phyloP scores from a whole-genome alignment of 176 grass and related monocot genomes.

The Zoysia pacifica region DNA sequence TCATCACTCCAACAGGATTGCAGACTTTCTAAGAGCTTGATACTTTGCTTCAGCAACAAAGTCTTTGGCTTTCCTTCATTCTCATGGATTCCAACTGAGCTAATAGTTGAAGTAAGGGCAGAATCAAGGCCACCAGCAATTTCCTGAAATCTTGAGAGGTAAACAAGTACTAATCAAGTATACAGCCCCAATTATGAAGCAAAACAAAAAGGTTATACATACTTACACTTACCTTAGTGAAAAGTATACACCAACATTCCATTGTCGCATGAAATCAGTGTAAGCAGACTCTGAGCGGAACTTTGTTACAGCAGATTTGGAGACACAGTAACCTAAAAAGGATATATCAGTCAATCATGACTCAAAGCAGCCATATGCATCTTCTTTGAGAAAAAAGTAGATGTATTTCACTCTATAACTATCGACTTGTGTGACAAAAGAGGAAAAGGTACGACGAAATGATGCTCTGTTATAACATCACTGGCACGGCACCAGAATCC shows the following conservation, averaged over 20 bases:
- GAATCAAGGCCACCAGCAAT: conserved; percentile 95
- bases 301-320: conserved; percentile 70
- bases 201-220: not conserved
- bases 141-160: conserved; percentile 91
- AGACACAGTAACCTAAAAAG: conserved; percentile 67
- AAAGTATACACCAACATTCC: conserved; percentile 98
- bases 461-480: conserved; percentile 20
- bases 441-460: not conserved
- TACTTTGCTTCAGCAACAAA: conserved; percentile 78
- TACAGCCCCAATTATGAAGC: conserved; percentile 9
- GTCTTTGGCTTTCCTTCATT: conserved; percentile 46
- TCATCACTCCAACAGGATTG: conserved; percentile 88
- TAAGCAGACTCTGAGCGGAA: conserved; percentile 79
- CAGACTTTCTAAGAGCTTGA: conserved; percentile 86
- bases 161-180: conserved; percentile 36
- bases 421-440: not conserved
- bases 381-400: not conserved
- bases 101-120: conserved; percentile 59
- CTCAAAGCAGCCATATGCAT: too few relatives aligned
- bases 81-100: conserved; percentile 44
- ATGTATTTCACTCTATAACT: not conserved
- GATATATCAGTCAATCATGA: not conserved
- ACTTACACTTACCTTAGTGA: conserved; percentile 74
- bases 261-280: conserved; percentile 81
- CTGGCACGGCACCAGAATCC: not conserved